Conservation (phyloP, 139 green algal species). For the Tetratostichococcus sp. region DNA sequence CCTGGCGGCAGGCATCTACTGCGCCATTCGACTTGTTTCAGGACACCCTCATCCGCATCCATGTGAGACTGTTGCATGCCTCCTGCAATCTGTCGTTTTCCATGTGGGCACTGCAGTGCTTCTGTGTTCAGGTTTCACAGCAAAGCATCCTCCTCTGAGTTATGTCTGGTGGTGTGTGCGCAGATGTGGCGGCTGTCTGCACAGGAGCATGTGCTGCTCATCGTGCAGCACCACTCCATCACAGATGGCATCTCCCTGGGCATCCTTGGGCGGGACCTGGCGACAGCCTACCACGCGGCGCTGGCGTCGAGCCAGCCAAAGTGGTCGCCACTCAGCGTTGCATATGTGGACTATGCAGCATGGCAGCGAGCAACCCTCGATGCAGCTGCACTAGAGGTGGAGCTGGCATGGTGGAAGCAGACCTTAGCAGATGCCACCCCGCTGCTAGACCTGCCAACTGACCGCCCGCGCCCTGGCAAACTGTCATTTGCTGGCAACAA, state of each 20-base stretch:
- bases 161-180: too few species aligned
- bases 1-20: background rate
- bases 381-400: background rate
- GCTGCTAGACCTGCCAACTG: background rate
- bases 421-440: background rate
- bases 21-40: background rate
- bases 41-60: background rate
- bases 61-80: background rate
- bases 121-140: too few species aligned
- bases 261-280: constrained; percentile 1
- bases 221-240: constrained; percentile 1
- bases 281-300: constrained; percentile 2
- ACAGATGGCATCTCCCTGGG: background rate
- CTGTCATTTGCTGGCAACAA: background rate
- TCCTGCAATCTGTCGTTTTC: too few species aligned
- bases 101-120: too few species aligned
- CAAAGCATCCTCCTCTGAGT: too few species aligned
- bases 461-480: background rate
- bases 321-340: background rate
- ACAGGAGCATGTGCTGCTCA: background rate
- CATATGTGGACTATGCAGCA: background rate
- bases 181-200: background rate
- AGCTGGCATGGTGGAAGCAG: background rate
- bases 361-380: constrained; percentile 1
- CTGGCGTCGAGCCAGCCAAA: background rate